Base-by-base conservation (phyloP, 2,329 filamentous ascomycete genomes). In the Pyrenophora teres region DNA sequence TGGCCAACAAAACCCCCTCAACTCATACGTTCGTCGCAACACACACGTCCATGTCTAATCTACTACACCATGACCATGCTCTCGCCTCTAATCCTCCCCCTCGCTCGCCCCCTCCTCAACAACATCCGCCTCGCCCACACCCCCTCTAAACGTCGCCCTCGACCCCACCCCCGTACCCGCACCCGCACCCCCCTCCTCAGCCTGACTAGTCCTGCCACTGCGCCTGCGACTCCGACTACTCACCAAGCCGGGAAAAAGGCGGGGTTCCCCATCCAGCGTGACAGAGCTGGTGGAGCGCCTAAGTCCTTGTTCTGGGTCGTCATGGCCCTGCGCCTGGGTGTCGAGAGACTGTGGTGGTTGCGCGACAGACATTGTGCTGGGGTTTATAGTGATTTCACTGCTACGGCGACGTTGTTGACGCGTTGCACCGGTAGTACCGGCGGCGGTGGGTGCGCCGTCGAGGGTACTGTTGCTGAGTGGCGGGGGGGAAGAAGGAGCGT, bases 241-340 rank as follows among this genome's bases (percentile, higher is more conserved):
- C 9, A 91, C 81, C 27, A 92, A 81, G 0, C 88, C 88, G 0
- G 89, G 89, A 59, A 90, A 89, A 56, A 90, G 84, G 56, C 80
- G 82, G 9, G 87, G 88, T 69, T 90, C 87, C 41, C 81, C 83
- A 23, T 74, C 72, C 21, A 78, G 56, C 6, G 65, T 58, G 6
- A 68, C 52, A 10, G 54, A 60, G 40, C 68, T 69, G 13, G 62
- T 54, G 3, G 68, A 63, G 6, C 69, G 56, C 1, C 54, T 57
- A 35, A 70, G 40, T 7, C 52, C 58, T 3, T 53, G 16, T 23
- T 59, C 51, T 12, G 58, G 46, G n/a, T 68, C 63, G 13, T 62
- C 62, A 42, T 25, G 23, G 6, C 23, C 23, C 8, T 25, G 23
- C 6, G 8, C 7, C 6, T 25, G 23, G 2, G 6, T 25, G 57